Conservation (phyloP, 2,329 filamentous ascomycete genomes). For the Diplodia sapinea region DNA sequence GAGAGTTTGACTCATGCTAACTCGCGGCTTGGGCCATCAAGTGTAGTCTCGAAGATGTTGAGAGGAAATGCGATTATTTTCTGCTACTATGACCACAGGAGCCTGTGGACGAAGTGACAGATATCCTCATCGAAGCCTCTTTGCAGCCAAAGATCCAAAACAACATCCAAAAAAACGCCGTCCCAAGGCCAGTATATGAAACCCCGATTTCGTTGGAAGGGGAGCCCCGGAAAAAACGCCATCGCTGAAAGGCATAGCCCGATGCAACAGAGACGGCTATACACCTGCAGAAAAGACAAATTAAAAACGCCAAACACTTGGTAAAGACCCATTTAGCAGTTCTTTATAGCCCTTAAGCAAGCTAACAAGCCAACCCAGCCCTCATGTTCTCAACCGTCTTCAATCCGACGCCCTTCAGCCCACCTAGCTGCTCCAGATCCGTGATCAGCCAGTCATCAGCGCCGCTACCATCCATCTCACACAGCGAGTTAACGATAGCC, state of each 20-base stretch:
- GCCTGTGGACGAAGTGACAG: not conserved
- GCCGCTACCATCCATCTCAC: constrained; percentile 53
- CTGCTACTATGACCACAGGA: not conserved
- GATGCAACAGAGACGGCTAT: not conserved
- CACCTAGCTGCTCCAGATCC: constrained; percentile 52
- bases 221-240: not conserved
- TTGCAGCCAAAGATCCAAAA: not conserved
- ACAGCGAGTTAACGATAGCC: constrained; percentile 55
- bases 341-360: not conserved
- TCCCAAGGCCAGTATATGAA: constrained; percentile 5
- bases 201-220: not conserved
- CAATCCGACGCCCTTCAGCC: constrained; percentile 56
- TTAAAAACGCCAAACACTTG: not conserved
- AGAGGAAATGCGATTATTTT: not conserved
- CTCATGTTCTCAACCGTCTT: constrained; percentile 60
- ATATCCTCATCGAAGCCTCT: not conserved
- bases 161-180: constrained; percentile 10
- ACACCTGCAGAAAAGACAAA: not conserved
- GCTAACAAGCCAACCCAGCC: constrained; percentile 41
- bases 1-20: too few relatives aligned
- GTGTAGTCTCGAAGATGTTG: not conserved
- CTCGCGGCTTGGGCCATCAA: not conserved
- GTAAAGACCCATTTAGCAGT: not conserved
- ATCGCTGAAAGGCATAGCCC: constrained; percentile 13
- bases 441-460: constrained; percentile 37